Percentiles rank a stretch among this genome's conserved stretches.
phyloP scores from a whole-genome alignment of 805 yeast species.

The Zygosaccharomyces lentus region DNA sequence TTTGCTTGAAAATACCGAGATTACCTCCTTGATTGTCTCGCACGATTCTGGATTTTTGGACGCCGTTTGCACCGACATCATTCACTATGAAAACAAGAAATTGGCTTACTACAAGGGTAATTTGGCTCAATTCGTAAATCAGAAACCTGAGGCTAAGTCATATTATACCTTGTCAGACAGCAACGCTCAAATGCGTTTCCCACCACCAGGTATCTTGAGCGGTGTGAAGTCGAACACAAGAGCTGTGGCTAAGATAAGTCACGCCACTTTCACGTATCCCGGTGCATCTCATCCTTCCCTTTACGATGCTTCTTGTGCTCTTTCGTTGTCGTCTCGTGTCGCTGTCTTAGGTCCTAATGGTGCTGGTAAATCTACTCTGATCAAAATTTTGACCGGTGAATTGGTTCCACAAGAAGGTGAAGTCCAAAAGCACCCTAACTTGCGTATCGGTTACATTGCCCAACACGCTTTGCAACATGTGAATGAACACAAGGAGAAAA shows the following conservation, averaged over 20 bases:
- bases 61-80: conserved; percentile 92
- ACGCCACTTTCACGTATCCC: conserved; percentile 87
- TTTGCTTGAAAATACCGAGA: conserved; percentile 71
- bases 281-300: conserved; percentile 84
- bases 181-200: conserved; percentile 94
- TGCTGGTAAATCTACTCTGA: conserved; percentile 96
- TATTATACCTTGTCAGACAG: conserved; percentile 92
- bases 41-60: conserved; percentile 98
- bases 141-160: conserved; percentile 93
- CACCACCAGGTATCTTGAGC: conserved; percentile 95
- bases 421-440: conserved; percentile 96
- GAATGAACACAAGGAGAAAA: conserved; percentile 93
- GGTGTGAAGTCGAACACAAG: conserved; percentile 95
- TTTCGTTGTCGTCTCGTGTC: conserved; percentile 92
- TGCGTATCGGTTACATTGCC: conserved; percentile 97
- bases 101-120: conserved; percentile 95
- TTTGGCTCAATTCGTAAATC: conserved; percentile 84
- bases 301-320: conserved; percentile 75
- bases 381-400: conserved; percentile 90
- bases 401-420: conserved; percentile 79
- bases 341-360: conserved; percentile 98
- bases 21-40: conserved; percentile 92
- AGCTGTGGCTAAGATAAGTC: conserved; percentile 82
- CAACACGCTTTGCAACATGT: conserved; percentile 98
- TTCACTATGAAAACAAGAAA: conserved; percentile 93